phyloP scores from a whole-genome alignment of 1,139 yeast species.

The Schwanniomyces etchellsii region DNA sequence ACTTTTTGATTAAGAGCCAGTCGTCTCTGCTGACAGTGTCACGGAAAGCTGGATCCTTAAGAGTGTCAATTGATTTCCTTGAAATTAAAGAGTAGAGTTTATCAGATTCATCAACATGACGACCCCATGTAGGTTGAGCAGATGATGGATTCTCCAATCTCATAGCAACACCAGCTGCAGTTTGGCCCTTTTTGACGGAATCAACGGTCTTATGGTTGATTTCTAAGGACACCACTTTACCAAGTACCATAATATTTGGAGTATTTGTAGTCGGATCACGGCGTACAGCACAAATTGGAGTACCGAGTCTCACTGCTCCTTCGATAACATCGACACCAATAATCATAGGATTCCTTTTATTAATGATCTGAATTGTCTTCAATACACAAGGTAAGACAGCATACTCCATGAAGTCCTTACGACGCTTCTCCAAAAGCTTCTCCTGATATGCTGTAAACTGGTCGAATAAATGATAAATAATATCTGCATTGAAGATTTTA shows the following conservation, averaged over 20 bases:
- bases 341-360: conserved; percentile 98
- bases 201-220: conserved; percentile 86
- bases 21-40: conserved; percentile 90
- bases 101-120: conserved; percentile 95
- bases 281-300: conserved; percentile 94
- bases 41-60: conserved; percentile 97
- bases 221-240: conserved; percentile 84
- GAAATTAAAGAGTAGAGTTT: conserved; percentile 80
- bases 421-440: conserved; percentile 80
- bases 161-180: conserved; percentile 98
- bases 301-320: conserved; percentile 85
- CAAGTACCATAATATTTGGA: conserved; percentile 67
- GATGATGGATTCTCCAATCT: conserved; percentile 90
- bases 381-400: conserved; percentile 95
- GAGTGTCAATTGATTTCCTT: conserved; percentile 89
- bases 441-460: conserved; percentile 89
- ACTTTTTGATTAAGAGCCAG: conserved; percentile 85
- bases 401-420: conserved; percentile 80
- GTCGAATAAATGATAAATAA: conserved; percentile 94
- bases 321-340: conserved; percentile 96
- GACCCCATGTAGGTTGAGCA: conserved; percentile 97
- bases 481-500: conserved; percentile 90
- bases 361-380: conserved; percentile 91
- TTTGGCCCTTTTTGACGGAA: conserved; percentile 86
- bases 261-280: conserved; percentile 79